A percentile compares a stretch with the other conserved stretches of the same genome.
phyloP scores from a whole-genome alignment of 164 flowering plant species.

The Magnolia officinalis region DNA sequence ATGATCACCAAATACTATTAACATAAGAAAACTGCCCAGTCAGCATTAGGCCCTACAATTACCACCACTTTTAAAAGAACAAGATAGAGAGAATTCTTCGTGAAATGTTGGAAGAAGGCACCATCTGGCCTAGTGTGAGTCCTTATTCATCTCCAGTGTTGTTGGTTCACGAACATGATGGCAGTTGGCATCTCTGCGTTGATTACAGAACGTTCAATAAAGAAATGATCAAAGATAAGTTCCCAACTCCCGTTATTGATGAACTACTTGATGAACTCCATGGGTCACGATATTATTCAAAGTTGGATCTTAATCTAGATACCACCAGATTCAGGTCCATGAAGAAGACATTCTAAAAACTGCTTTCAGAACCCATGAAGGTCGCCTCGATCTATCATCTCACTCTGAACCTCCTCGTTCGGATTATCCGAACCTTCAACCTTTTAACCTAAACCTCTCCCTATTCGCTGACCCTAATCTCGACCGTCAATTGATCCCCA shows the following conservation, averaged over 20 bases:
- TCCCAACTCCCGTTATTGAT: background rate
- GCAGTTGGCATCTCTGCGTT: background rate
- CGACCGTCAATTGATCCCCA: no score
- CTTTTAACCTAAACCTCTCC: no score
- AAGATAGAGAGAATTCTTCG: background rate
- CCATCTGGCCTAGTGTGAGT: background rate
- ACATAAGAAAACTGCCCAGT: background rate
- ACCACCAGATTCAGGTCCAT: slow-evolving; percentile 2
- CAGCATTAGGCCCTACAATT: background rate
- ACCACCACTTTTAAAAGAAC: background rate
- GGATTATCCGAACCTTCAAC: no score
- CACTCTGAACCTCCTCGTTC: no score
- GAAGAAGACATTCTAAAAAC: no score
- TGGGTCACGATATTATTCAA: background rate
- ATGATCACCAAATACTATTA: background rate
- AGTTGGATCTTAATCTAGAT: background rate
- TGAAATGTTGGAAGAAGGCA: background rate
- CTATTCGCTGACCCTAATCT: no score
- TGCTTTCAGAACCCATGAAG: no score
- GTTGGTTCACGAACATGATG: background rate
- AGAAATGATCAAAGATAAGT: background rate
- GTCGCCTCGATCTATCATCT: no score
- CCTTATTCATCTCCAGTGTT: slow-evolving; percentile 2
- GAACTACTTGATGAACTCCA: background rate
- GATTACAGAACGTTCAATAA: background rate